phyloP scores from a whole-genome alignment of 2,329 filamentous ascomycete genomes.

The Calonectria pauciramosa region DNA sequence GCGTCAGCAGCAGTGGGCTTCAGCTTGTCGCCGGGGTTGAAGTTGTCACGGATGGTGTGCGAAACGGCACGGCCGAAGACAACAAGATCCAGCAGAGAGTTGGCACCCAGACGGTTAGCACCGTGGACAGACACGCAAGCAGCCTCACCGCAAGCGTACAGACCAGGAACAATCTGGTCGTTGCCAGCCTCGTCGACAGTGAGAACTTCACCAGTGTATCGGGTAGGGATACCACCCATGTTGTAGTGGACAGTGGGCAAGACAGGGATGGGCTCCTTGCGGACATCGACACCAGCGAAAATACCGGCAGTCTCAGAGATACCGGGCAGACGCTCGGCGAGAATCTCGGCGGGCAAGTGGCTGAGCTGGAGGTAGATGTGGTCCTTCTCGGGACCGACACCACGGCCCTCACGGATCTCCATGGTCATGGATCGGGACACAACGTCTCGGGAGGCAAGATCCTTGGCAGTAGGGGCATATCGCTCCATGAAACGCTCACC shows the following conservation, averaged over 20 bases:
- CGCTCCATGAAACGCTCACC: conserved; percentile 99
- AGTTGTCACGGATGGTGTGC: conserved; percentile 96
- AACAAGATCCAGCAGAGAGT: conserved; percentile 96
- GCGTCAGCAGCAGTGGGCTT: conserved; percentile 87
- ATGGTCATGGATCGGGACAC: conserved; percentile 98
- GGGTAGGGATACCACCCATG: conserved; percentile 99
- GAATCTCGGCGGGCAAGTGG: conserved; percentile 91
- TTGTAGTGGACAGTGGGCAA: conserved; percentile 99
- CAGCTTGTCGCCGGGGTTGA: conserved; percentile 84
- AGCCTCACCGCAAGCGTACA: conserved; percentile 97
- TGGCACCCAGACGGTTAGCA: conserved; percentile 97
- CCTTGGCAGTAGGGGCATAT: conserved; percentile 97
- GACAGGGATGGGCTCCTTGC: conserved; percentile 96
- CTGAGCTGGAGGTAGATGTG: conserved; percentile 99
- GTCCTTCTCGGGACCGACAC: conserved; percentile 97
- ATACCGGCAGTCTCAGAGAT: conserved; percentile 99
- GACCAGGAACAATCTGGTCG: conserved; percentile 92
- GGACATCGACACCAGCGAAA: conserved; percentile 96
- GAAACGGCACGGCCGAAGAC: conserved; percentile 98
- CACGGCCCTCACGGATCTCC: conserved; percentile 97
- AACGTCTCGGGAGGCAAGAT: conserved; percentile 95
- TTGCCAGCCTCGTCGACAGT: conserved; percentile 88
- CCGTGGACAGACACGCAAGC: conserved; percentile 98
- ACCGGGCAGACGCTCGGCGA: conserved; percentile 96
- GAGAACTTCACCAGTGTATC: conserved; percentile 96